phyloP scores from a whole-genome alignment of 176 grass and related monocot genomes.

The Chloris gayana region DNA sequence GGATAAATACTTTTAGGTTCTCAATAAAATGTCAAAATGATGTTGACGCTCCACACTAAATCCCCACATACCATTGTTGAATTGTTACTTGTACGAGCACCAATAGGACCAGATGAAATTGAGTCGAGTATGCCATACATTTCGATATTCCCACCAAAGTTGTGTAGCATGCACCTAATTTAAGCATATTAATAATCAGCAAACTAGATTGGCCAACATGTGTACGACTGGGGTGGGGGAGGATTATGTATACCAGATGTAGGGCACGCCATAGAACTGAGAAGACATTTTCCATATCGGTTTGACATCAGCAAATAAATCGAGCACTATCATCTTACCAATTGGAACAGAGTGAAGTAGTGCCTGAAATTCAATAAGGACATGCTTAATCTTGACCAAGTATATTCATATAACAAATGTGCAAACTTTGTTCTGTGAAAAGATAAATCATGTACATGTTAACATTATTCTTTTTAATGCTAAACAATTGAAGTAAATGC shows the following conservation, averaged over 20 bases:
- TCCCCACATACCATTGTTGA: constrained; percentile 81
- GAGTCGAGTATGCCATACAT: constrained; percentile 96
- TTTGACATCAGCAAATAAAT: constrained; percentile 98
- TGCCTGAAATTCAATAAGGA: constrained; percentile 56
- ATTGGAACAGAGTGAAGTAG: constrained; percentile 92
- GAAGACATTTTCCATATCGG: constrained; percentile 91
- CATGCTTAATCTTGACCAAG: constrained; percentile 33
- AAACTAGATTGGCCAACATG: constrained; percentile 10
- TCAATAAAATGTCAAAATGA: constrained; percentile 5
- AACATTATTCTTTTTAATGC: constrained; percentile 24
- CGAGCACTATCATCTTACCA: constrained; percentile 99
- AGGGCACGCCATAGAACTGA: constrained; percentile 92
- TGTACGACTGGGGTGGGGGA: not conserved
- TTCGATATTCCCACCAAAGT: constrained; percentile 98
- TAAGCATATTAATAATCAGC: constrained; percentile 33
- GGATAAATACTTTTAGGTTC: not conserved
- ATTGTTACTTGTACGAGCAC: constrained; percentile 74
- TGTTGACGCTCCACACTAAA: constrained; percentile 27
- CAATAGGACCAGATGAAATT: constrained; percentile 80
- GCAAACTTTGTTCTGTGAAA: not conserved
- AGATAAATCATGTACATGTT: not conserved
- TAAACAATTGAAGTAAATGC: not conserved
- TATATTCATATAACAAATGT: not conserved
- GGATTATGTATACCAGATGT: constrained; percentile 60
- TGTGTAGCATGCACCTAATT: constrained; percentile 98